Conservation (phyloP, 192 early-diverging fungal genomes). For the Umbelopsis sp. region DNA sequence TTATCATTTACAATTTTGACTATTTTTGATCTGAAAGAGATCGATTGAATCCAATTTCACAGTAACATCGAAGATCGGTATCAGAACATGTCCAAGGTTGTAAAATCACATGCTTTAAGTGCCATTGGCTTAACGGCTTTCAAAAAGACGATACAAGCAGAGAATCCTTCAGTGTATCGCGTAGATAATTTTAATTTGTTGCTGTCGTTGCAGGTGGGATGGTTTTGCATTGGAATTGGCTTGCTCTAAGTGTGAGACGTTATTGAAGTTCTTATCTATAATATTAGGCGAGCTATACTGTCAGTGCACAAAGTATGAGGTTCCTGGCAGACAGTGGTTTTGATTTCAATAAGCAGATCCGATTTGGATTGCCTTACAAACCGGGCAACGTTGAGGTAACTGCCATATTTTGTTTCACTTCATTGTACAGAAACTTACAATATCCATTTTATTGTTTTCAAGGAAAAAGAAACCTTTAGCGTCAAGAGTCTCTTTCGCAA, state of each 20-base stretch:
- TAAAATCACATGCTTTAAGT: constrained; percentile 75
- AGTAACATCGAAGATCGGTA: constrained; percentile 87
- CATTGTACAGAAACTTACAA: not conserved
- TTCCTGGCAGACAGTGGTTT: constrained; percentile 87
- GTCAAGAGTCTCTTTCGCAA: constrained; percentile 61
- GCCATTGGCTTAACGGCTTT: constrained; percentile 84
- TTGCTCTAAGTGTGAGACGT: not conserved
- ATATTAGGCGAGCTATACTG: constrained; percentile 46
- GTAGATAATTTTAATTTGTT: constrained; percentile 42
- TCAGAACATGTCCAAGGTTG: constrained; percentile 68
- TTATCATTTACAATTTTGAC: no score
- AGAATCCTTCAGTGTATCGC: constrained; percentile 42
- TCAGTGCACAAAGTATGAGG: constrained; percentile 68
- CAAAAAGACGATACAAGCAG: constrained; percentile 23
- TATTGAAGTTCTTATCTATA: not conserved
- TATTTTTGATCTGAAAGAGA: constrained; percentile 18
- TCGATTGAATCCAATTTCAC: not conserved
- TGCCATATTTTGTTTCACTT: not conserved
- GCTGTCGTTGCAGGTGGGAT: constrained; percentile 39
- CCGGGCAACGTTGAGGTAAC: constrained; percentile 44
- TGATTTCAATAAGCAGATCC: constrained; percentile 79
- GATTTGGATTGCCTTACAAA: constrained; percentile 77
- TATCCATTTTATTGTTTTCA: no score
- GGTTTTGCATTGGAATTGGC: not conserved
- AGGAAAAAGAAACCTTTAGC: constrained; percentile 11